Base-by-base conservation (phyloP, 2,329 filamentous ascomycete genomes). In the Fusarium liriodendri region DNA sequence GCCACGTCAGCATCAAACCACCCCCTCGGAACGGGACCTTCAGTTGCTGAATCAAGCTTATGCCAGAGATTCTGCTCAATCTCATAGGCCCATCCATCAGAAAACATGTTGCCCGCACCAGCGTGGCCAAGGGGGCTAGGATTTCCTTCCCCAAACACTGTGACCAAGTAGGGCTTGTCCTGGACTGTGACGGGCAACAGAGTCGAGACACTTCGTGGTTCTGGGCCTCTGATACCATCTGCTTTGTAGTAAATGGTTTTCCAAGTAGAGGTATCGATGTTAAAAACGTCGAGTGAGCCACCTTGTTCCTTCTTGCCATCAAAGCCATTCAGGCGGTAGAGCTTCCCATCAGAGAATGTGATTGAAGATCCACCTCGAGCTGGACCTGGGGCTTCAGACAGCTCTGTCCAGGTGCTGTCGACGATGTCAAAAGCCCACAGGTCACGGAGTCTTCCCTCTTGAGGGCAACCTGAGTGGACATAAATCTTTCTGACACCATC, bases 291-390 rank as follows among this genome's bases (percentile, higher is more conserved):
- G 11, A 93, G 27, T 3, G 75, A 80, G 0, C 89, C 90, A 1
- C 91, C 91, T 37, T 89, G 85, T 74, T 93, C 91, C 0, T 77
- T 85, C 13, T 83, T 85, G 0, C 90, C 91, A 76, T 92, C 90
- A 64, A 92, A 93, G 0, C 91, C 91, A 70, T 89, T 89, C 85
- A 92, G 90, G 2, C 91, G 84, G 76, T 88, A 93, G 4, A 93
- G 45, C 63, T 85, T 81, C 5, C 74, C 79, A 7, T 70, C 52
- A 13, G 37, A 20, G 47, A 77, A 80, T 1, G 80, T 66, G 88
- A 89, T 55, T 2, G 87, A 89, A 0, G 89, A 82, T 13, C 75
- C 77, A 2, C 78, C 78, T 11, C 78, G 68, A 0, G 76, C 82
- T 71, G 89, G 87, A 0, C 80, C 85, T 0, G 89, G 89, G 0